phyloP scores from a whole-genome alignment of 305 asterid genomes.

The Fraxinus greggii region DNA sequence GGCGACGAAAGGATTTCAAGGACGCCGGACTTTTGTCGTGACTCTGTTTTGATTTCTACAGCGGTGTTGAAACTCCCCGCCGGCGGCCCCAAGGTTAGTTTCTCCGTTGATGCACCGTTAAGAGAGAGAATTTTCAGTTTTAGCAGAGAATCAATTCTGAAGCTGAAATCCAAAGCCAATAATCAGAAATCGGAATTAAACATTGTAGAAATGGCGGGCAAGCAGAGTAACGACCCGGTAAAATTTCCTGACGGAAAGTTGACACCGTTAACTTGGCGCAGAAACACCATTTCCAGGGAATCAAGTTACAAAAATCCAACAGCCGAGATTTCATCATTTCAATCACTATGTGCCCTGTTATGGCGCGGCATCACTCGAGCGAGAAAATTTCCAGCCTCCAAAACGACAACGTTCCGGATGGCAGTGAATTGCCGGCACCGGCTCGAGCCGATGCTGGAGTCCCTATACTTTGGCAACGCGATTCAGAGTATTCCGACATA shows the following conservation, averaged over 20 bases:
- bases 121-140: conserved; percentile 35
- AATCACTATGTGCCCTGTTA: conserved; percentile 40
- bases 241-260: conserved; percentile 6
- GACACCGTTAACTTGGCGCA: conserved; percentile 2
- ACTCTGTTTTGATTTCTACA: conserved; percentile 28
- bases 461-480: conserved; percentile 51
- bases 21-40: conserved; percentile 31
- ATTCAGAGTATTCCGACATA: conserved; percentile 47
- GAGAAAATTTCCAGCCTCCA: conserved; percentile 33
- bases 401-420: conserved; percentile 52
- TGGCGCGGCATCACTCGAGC: conserved; percentile 59
- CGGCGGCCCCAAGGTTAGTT: conserved; percentile 26
- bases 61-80: conserved; percentile 27
- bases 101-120: conserved; percentile 23
- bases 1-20: conserved; percentile 23
- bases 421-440: conserved; percentile 46
- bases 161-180: conserved; percentile 27
- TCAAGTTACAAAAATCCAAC: not conserved
- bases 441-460: conserved; percentile 40
- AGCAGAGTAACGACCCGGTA: conserved; percentile 35
- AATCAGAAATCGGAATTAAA: conserved; percentile 9
- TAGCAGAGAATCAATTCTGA: conserved; percentile 27
- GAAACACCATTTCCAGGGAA: not conserved
- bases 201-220: conserved; percentile 39
- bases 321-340: conserved; percentile 50